phyloP scores from a whole-genome alignment of 1,284 basidiomycete species.

The Ceratobasidium theobromae region DNA sequence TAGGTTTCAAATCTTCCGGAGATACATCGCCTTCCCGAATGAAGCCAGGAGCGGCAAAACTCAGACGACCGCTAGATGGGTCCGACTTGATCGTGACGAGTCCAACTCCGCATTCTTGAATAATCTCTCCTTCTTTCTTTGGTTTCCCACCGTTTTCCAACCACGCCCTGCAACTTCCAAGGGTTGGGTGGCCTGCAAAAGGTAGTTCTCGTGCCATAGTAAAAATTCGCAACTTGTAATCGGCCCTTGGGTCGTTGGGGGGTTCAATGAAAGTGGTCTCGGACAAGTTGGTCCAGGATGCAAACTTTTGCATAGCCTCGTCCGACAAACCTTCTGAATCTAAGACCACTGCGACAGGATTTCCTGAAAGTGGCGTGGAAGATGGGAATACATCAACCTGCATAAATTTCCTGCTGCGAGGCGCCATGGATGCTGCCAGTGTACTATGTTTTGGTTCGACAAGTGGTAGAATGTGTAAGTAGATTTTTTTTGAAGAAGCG shows the following conservation, averaged over 20 bases:
- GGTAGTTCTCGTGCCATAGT: not conserved
- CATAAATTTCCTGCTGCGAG: conserved; percentile 3
- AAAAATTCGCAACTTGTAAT: conserved; percentile 24
- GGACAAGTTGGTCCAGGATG: conserved; percentile 14
- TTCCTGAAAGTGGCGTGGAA: conserved; percentile 10
- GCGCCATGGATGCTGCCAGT: not conserved
- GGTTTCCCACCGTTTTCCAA: conserved; percentile 14
- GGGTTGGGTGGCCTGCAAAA: conserved; percentile 27
- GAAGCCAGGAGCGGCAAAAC: conserved; percentile 15
- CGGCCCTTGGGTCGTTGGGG: conserved; percentile 14
- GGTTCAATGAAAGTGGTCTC: conserved; percentile 24
- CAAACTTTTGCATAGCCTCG: conserved; percentile 8
- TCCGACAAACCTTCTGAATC: not conserved
- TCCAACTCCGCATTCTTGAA: conserved; percentile 24
- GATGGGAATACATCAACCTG: conserved; percentile 16
- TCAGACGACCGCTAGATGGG: not conserved
- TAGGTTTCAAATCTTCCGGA: not conserved
- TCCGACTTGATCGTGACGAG: conserved; percentile 8
- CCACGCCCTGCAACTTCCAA: conserved; percentile 26
- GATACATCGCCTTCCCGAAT: conserved; percentile 12
- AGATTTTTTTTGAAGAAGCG: too few species aligned
- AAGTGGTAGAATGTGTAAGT: too few species aligned
- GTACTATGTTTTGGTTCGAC: not conserved
- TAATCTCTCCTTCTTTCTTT: not conserved
- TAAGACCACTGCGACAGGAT: conserved; percentile 18